These are phyloP conservation scores for Pythium scleroteichum DNA, from an alignment of 352 stramenopile species.

Conservation along the genomic window DNA sequence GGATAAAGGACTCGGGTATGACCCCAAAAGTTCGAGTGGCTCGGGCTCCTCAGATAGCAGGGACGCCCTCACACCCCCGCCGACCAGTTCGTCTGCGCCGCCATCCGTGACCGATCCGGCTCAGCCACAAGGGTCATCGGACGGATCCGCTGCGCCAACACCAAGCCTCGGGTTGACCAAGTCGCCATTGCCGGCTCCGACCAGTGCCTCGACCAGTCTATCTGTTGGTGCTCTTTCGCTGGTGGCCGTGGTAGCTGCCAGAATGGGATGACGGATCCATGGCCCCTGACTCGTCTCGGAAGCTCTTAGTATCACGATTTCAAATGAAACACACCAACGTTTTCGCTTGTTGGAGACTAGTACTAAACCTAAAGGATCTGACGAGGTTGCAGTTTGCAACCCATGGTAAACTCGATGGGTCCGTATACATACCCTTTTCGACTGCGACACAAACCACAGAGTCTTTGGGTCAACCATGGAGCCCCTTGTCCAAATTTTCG, in stretches of 20 bases:
- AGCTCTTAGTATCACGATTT: too few species aligned
- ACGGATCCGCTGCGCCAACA: not conserved
- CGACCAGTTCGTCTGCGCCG: not conserved
- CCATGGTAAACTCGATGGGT: too few species aligned
- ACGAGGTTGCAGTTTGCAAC: too few species aligned
- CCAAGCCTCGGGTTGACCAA: not conserved
- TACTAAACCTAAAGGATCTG: too few species aligned
- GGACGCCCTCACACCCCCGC: not conserved
- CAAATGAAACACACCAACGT: too few species aligned
- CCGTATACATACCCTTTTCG: too few species aligned
- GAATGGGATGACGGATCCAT: not conserved
- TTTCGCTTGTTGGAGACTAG: too few species aligned
- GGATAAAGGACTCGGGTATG: not conserved
- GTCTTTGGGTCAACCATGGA: too few species aligned
- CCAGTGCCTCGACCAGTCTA: not conserved
- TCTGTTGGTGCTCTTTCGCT: not conserved
- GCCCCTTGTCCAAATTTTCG: not conserved
- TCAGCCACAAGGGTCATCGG: not conserved
- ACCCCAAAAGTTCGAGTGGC: too few species aligned
- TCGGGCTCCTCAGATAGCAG: too few species aligned
- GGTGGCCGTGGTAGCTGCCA: not conserved
- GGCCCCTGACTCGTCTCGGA: too few species aligned
- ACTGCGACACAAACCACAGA: too few species aligned
- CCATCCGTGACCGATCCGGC: not conserved
- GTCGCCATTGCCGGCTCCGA: not conserved